Base-by-base conservation (phyloP, 2,329 filamentous ascomycete genomes). In the Colletotrichum echinochloae region DNA sequence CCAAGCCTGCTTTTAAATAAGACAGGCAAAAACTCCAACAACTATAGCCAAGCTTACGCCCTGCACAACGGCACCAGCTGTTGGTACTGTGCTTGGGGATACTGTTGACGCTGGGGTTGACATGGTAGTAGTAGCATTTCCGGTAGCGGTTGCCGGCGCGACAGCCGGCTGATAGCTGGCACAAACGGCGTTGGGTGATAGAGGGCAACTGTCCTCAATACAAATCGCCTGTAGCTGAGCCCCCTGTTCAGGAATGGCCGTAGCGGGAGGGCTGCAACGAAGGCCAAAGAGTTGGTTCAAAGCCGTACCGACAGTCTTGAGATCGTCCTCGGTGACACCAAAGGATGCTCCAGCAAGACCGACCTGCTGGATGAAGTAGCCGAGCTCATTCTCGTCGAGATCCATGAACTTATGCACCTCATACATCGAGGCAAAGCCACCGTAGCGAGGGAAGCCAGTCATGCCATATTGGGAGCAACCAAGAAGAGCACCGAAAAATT, bases 311-410 rank as follows among this genome's bases (percentile, higher is more conserved):
- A 90, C 85, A 39, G 76, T 77, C 26, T 76, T 76, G 57, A 89
- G 79, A 75, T 91, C 89, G 3, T 81, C 81, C 16, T 83, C 74
- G n/a, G 85, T 80, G 51, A 90, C 87, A 49, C 89, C 89, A 73
- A 90, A 89, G 1, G 87, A 89, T 46, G 83, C 79, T 8, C 86
- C 88, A 6, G 88, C 82, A 16, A 88, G 77, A 35, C 83, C 87
- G 65, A 91, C 86, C 78, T 90, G 88, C 52, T 81, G 73, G 76
- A 90, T 86, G 81, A 91, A 91, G 81, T 89, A 90, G 37, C 82
- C 83, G 48, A 89, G 77, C 76, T 90, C 82, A 64, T 79, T 77
- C 35, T 79, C 75, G 75, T 84, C 79, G 55, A 90, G 83, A 67
- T 81, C 82, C 89, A 91, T 91, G 81, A 87, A 89, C 77, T 87